Evolutionary conservation across 192 early-diverging fungal species (phyloP), one percentile per base, ranked within the genome.

Genomic region (Obelidium mucronatum): DNA sequence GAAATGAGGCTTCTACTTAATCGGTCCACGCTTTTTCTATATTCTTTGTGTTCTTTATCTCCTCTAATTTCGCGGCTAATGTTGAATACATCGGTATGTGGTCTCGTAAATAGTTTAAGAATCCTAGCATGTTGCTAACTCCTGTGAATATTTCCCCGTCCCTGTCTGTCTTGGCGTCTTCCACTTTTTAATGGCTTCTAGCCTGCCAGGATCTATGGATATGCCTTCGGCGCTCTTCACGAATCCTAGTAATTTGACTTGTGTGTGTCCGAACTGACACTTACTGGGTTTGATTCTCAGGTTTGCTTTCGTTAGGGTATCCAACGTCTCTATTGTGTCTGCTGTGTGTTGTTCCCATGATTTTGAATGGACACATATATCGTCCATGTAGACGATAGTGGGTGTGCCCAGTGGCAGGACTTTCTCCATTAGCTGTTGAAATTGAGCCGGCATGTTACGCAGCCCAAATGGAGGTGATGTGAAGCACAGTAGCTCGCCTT

Each of bases 371-470:
- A 63, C 36, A 34, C 26, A 63, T 15, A 63, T 30, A 24, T 63
- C 36, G 61, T 63, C 61, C 26, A 63, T 63, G 36, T 63, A 63
- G 24, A 63, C 56, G 24, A 58, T 58, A 5, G 56, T 58, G 5
- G 56, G 56, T 4, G 56, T 13, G 17, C 17, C 31, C 5, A 17
- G 5, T 39, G 17, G 26, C 28, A 63, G 36, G 36, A 63, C 17
- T 6, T 36, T 63, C 8, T 63, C 61, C 61, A 63, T 63, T 11
- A 24, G 5, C 36, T 63, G n/a, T 35, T 63, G 61, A 34, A 63
- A 63, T 24, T 63, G 61, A 8, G 3, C 24, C 8, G 61, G 61
- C 31, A 63, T 36, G 35, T 30, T 63, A 2, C 24, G 3, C 11
- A 63, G 24, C 5, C 61, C 61, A 24, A 63, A 63, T 63, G 61